A percentile compares a stretch with the other conserved stretches of the same genome.
Evolutionary conservation across 2,329 filamentous ascomycete species (phyloP).

Genomic region (Aspergillus puulaauensis): DNA sequence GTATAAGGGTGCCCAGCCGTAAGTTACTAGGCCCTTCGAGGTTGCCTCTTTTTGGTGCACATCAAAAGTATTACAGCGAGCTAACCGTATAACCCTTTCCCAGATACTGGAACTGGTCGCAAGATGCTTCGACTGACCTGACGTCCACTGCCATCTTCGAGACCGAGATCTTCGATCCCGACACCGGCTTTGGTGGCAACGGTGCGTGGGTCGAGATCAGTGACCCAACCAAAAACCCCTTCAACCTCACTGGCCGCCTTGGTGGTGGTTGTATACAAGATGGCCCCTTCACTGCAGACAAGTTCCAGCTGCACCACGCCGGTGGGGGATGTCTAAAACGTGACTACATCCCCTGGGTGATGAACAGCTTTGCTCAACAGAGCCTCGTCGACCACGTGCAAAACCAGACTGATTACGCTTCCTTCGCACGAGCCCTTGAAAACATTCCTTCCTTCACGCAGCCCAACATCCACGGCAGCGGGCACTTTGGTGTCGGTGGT

Average conservation of each 20-base stretch:
- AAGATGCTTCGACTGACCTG: constrained; percentile 22
- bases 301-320: constrained; percentile 12
- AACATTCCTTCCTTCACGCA: constrained; percentile 14
- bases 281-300: constrained; percentile 14
- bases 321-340: constrained; percentile 15
- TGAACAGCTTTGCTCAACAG: constrained; percentile 18
- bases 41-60: background rate
- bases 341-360: constrained; percentile 19
- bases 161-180: constrained; percentile 16
- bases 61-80: background rate
- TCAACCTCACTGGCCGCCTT: constrained; percentile 17
- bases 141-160: constrained; percentile 17
- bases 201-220: constrained; percentile 11
- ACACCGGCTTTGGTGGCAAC: constrained; percentile 18
- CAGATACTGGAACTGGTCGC: constrained; percentile 36
- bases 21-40: constrained; percentile 11
- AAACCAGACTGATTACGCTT: constrained; percentile 17
- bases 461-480: constrained; percentile 19
- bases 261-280: constrained; percentile 18
- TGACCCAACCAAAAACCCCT: constrained; percentile 11
- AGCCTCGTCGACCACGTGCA: constrained; percentile 16
- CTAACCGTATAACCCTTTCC: background rate
- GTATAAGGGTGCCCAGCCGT: constrained; percentile 45
- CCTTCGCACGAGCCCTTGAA: constrained; percentile 16
- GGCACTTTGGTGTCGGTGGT: constrained; percentile 16